A percentile compares a stretch with the other conserved stretches of the same genome.
phyloP scores from a whole-genome alignment of 2,329 filamentous ascomycete species.

The Herpomyces periplanetae region DNA sequence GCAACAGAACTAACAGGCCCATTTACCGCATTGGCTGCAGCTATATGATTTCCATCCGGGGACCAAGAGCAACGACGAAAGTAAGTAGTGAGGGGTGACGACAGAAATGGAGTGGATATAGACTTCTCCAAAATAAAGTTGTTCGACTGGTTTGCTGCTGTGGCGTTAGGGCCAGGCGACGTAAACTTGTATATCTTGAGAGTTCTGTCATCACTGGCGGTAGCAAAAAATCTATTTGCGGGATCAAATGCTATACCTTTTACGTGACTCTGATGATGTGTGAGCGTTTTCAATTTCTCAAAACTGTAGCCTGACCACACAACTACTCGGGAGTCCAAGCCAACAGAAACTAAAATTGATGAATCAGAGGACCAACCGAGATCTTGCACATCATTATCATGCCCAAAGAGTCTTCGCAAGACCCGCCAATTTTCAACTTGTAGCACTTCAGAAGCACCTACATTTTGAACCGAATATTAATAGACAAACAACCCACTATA shows the following conservation, averaged over 20 bases:
- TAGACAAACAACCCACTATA: neutral
- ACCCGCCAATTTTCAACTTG: conserved; percentile 96
- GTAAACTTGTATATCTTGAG: conserved; percentile 92
- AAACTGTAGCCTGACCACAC: conserved; percentile 96
- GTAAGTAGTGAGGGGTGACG: conserved; percentile 77
- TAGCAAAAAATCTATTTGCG: conserved; percentile 96
- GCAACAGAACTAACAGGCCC: conserved; percentile 87
- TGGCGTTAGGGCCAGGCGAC: conserved; percentile 56
- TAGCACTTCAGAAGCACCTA: conserved; percentile 17
- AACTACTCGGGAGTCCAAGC: conserved; percentile 83
- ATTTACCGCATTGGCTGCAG: conserved; percentile 82
- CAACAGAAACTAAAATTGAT: conserved; percentile 75
- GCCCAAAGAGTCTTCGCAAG: conserved; percentile 58
- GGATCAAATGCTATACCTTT: conserved; percentile 96
- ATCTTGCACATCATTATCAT: conserved; percentile 95
- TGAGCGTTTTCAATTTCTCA: conserved; percentile 75
- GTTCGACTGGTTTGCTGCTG: conserved; percentile 71
- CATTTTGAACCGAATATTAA: conserved; percentile 4
- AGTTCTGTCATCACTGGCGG: conserved; percentile 74
- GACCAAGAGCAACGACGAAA: conserved; percentile 92
- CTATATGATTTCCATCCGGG: conserved; percentile 82
- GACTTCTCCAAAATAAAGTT: conserved; percentile 88
- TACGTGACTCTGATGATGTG: conserved; percentile 80
- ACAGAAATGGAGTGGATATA: conserved; percentile 49
- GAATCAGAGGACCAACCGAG: conserved; percentile 87